These are phyloP conservation scores for Mallotus repandus DNA, from an alignment of 441 rosid genomes.

Conservation along the genomic window DNA sequence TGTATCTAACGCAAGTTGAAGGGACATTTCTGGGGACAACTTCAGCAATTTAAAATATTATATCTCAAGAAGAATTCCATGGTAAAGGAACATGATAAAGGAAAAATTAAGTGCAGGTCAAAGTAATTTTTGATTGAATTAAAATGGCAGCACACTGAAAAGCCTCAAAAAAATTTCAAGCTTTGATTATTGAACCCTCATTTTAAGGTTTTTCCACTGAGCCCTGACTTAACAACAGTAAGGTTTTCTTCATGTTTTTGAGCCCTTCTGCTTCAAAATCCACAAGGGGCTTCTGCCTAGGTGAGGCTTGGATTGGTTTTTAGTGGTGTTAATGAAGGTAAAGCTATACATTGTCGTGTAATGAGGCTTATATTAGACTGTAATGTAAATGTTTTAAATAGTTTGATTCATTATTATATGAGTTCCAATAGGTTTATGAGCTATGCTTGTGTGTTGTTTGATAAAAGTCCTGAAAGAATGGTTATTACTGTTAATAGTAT, in stretches of 20 bases:
- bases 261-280: too few species aligned
- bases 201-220: too few species aligned
- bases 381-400: slow-evolving; percentile 6
- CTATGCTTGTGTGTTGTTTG: slow-evolving; percentile 7
- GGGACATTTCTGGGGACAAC: slow-evolving; percentile 91
- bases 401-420: slow-evolving; percentile 8
- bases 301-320: neutral
- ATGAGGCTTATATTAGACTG: neutral
- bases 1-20: slow-evolving; percentile 92
- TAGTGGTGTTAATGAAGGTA: neutral
- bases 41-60: slow-evolving; percentile 49
- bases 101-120: neutral
- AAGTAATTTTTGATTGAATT: neutral
- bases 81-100: slow-evolving; percentile 6
- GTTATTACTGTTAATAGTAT: slow-evolving; percentile 12
- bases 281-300: too few species aligned
- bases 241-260: too few species aligned
- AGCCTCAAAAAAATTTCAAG: too few species aligned
- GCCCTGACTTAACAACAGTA: too few species aligned
- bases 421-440: neutral
- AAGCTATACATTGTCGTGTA: neutral
- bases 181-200: too few species aligned
- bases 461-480: slow-evolving; percentile 10
- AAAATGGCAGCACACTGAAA: too few species aligned
- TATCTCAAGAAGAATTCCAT: slow-evolving; percentile 10